Evolutionary conservation across 2,329 filamentous ascomycete species (phyloP).

Genomic region (Botrytis byssoidea): DNA sequence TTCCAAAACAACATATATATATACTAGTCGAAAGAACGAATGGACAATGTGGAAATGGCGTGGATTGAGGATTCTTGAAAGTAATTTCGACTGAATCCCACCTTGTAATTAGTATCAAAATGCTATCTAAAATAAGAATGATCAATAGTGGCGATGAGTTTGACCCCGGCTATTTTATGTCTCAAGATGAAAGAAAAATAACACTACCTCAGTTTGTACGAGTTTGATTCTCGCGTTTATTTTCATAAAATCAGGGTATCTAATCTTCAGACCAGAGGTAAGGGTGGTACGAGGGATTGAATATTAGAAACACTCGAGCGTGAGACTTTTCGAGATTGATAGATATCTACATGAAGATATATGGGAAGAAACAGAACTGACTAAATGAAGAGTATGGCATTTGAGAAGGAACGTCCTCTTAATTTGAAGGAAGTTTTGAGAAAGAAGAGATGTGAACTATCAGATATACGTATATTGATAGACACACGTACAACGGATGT

Average conservation of each 20-base stretch:
- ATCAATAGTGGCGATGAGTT: neutral
- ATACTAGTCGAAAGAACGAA: neutral
- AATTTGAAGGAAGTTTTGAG: neutral
- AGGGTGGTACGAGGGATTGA: too few species aligned
- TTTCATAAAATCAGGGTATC: too few species aligned
- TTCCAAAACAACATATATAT: too few species aligned
- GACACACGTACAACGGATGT: rapidly evolving
- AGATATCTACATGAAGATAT: too few species aligned
- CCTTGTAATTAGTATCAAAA: neutral
- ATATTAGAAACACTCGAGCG: too few species aligned
- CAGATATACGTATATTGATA: neutral
- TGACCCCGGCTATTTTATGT: neutral
- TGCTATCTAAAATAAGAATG: neutral
- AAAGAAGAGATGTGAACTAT: neutral
- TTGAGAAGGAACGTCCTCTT: neutral
- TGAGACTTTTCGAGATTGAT: too few species aligned
- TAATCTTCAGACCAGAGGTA: too few species aligned
- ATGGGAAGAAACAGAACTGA: too few species aligned
- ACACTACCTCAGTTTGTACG: neutral
- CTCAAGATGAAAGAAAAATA: neutral
- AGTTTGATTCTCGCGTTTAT: neutral
- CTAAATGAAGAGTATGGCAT: too few species aligned
- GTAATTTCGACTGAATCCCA: neutral
- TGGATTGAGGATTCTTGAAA: neutral
- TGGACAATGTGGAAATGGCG: neutral